Evolutionary conservation across 371 early-diverging fungal genomes (phyloP), one percentile per base, ranked within the genome.

Genomic region (Mortierella sp.): DNA sequence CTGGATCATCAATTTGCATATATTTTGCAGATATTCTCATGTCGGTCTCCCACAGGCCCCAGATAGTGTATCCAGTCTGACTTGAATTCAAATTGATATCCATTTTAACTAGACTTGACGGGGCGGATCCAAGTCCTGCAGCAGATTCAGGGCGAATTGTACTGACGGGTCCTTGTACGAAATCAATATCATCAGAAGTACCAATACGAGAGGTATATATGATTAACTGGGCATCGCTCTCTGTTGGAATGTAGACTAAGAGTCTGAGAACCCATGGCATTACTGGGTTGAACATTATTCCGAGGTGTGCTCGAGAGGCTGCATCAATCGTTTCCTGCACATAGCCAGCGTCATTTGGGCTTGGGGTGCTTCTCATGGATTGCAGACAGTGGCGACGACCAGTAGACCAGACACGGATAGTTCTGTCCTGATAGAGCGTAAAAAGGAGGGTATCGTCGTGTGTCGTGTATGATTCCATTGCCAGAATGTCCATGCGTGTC

Each of bases 261-360:
- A 80, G 72, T 24, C 81, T 71, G n/a, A 80, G 48, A 6, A 65
- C 63, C 75, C 72, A 75, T 6, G 81, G 75, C 81, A 72, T 75
- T 10, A 28, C 41, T 0, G 81, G 81, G 21, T 80, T 80, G 69
- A 59, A 75, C 22, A 80, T 38, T 32, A 75, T 63, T 7, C 69
- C 67, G 28, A 80, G 60, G 41, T 75, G 66, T 0, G 75, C 67
- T 10, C 68, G 68, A 11, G 60, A 48, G 21, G 81, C 58, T 5
- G 63, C n/a, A 50, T 69, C 69, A 24, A 80, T 69, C 5, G 81
- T 75, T 63, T 80, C 81, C 58, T 80, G 81, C 3, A 80, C 61
- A 40, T 71, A 71, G n/a, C 81, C 81, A n/a, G 72, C 50, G 13
- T 61, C 52, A 47, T 72, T 69, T 32, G 72, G 69, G 3, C 68